These are phyloP conservation scores for Bimuria novae-zelandiae DNA, from an alignment of 2,329 filamentous ascomycete genomes.

Conservation along the genomic window DNA sequence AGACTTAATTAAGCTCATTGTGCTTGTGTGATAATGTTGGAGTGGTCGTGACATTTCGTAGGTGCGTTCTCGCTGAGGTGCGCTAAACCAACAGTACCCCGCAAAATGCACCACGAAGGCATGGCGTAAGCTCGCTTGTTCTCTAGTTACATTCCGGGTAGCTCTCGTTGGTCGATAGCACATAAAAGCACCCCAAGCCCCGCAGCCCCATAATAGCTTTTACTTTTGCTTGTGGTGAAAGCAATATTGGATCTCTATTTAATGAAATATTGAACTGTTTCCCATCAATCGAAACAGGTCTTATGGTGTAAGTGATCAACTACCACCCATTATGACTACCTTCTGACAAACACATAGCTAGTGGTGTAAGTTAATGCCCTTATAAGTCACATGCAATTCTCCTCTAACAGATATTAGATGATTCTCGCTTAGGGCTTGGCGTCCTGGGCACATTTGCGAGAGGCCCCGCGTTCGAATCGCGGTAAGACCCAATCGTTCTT, in stretches of 20 bases:
- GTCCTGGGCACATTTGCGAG: constrained; percentile 35
- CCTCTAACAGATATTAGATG: no score
- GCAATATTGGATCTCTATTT: neutral
- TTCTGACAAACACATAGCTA: no score
- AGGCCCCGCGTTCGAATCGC: constrained; percentile 46
- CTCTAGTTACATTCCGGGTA: neutral
- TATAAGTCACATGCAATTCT: no score
- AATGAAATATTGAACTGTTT: neutral
- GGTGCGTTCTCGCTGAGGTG: neutral
- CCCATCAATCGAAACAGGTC: neutral
- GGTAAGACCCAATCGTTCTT: constrained; percentile 19
- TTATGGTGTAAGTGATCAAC: constrained; percentile 9
- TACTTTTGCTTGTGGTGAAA: no score
- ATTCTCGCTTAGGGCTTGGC: constrained; percentile 68
- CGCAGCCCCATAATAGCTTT: no score
- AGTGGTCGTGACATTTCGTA: no score
- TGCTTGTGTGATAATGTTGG: neutral
- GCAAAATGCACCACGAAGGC: no score
- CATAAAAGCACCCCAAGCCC: no score
- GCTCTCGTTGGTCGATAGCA: no score
- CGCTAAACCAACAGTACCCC: neutral
- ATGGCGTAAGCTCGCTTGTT: neutral
- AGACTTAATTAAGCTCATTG: neutral
- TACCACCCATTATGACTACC: no score
- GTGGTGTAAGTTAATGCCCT: no score